phyloP scores from a whole-genome alignment of 108 stramenopile genomes.

The Cyclotella kingstonii region DNA sequence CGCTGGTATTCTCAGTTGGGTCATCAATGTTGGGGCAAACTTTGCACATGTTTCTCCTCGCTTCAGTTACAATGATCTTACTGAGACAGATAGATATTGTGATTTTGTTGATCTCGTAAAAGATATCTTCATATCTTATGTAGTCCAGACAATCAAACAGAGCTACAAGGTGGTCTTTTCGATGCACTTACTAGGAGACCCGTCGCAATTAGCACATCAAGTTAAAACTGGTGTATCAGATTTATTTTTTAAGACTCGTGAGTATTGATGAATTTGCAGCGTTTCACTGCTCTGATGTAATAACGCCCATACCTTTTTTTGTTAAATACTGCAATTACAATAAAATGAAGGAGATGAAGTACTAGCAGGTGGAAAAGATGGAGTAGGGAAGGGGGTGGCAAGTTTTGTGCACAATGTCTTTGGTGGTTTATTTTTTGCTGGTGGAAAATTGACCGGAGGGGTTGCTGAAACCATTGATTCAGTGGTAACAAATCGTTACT shows the following conservation, averaged over 20 bases:
- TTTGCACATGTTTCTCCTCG: slow-evolving; percentile 36
- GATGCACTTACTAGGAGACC: slow-evolving; percentile 33
- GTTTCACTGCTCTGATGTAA: too few relatives aligned
- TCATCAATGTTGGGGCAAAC: slow-evolving; percentile 28
- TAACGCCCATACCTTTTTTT: background rate
- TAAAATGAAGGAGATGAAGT: slow-evolving; percentile 30
- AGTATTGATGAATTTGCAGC: slow-evolving; percentile 4
- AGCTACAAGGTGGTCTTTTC: slow-evolving; percentile 27
- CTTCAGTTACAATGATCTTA: slow-evolving; percentile 23
- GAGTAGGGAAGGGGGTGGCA: slow-evolving; percentile 27
- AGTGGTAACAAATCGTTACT: slow-evolving; percentile 8
- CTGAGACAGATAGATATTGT: slow-evolving; percentile 19
- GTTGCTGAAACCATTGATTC: slow-evolving; percentile 24
- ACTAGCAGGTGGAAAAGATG: slow-evolving; percentile 12
- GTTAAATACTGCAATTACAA: too few relatives aligned
- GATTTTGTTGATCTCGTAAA: slow-evolving; percentile 17
- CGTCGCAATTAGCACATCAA: slow-evolving; percentile 17
- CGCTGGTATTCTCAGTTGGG: slow-evolving; percentile 28
- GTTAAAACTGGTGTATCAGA: slow-evolving; percentile 19
- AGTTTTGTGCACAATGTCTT: slow-evolving; percentile 17
- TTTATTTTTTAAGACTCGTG: slow-evolving; percentile 17
- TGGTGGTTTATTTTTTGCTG: slow-evolving; percentile 18
- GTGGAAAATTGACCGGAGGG: slow-evolving; percentile 22
- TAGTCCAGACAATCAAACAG: slow-evolving; percentile 19
- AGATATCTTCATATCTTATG: slow-evolving; percentile 13